Conservation (phyloP, 2,329 filamentous ascomycete genomes). For the Penicillium sp. region DNA sequence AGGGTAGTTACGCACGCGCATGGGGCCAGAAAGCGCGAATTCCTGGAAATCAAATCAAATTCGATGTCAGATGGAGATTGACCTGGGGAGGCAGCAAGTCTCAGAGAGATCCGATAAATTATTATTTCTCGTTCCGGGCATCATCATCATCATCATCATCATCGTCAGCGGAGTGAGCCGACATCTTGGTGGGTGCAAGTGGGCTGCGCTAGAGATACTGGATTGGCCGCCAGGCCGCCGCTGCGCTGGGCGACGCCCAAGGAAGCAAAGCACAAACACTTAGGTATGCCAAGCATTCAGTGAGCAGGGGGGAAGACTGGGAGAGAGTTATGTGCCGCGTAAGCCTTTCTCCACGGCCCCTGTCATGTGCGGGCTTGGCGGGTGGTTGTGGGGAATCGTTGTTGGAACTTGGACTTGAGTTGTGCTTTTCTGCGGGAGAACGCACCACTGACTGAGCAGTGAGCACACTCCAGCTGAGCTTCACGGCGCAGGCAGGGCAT, state of each 20-base stretch:
- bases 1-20: not conserved
- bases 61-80: not conserved
- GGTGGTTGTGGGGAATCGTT: constrained; percentile 21
- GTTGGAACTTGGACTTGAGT: not conserved
- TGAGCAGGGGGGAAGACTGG: constrained; percentile 15
- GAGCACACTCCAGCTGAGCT: not conserved
- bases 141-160: not conserved
- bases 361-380: constrained; percentile 31
- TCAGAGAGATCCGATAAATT: not conserved
- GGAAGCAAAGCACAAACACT: not conserved
- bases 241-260: not conserved
- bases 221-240: not conserved
- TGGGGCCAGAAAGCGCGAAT: not conserved
- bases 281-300: constrained; percentile 23
- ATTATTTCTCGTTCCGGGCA: not conserved
- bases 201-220: not conserved
- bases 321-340: constrained; percentile 27
- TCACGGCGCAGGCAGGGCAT: not conserved
- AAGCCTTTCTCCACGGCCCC: constrained; percentile 29
- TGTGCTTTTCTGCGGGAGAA: not conserved
- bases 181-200: not conserved
- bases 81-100: not conserved
- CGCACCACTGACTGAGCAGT: not conserved
- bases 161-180: not conserved
- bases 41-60: not conserved